Conservation (phyloP, 2,329 filamentous ascomycete genomes). For the Ophiostoma sp. region DNA sequence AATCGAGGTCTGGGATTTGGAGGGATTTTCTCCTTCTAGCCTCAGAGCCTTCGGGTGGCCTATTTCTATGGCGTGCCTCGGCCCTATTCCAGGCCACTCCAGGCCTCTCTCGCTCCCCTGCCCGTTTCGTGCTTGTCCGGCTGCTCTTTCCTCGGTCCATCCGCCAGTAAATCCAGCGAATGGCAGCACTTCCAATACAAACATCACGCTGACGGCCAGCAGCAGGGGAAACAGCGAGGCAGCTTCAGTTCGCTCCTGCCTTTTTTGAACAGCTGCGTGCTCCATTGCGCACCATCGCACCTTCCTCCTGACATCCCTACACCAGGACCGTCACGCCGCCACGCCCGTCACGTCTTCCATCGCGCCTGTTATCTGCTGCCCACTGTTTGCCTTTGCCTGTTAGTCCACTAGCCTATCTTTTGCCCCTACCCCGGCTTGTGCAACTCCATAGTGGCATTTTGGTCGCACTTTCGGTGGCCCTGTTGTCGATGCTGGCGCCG, state of each 20-base stretch:
- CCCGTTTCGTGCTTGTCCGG: background rate
- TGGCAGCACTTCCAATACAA: background rate
- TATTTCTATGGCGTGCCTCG: background rate
- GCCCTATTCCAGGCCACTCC: background rate
- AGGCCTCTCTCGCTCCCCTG: background rate
- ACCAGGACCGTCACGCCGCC: background rate
- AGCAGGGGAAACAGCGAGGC: background rate
- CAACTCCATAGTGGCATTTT: background rate
- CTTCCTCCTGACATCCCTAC: background rate
- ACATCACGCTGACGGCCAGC: background rate
- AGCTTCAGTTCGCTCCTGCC: background rate
- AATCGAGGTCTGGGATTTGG: background rate
- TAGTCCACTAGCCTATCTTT: constrained; percentile 2
- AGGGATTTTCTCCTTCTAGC: background rate
- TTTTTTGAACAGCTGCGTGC: background rate
- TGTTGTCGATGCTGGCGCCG: background rate
- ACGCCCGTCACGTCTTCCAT: background rate
- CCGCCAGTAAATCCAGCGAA: background rate
- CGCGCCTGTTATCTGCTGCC: background rate
- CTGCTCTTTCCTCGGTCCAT: background rate
- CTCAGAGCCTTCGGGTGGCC: background rate
- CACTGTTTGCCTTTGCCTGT: background rate
- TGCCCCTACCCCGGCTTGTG: background rate
- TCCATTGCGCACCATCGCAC: background rate
- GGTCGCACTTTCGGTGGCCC: background rate